These are phyloP conservation scores for Phalaenopsis equestris DNA, from an alignment of 106 monocot genomes.

Conservation along the genomic window DNA sequence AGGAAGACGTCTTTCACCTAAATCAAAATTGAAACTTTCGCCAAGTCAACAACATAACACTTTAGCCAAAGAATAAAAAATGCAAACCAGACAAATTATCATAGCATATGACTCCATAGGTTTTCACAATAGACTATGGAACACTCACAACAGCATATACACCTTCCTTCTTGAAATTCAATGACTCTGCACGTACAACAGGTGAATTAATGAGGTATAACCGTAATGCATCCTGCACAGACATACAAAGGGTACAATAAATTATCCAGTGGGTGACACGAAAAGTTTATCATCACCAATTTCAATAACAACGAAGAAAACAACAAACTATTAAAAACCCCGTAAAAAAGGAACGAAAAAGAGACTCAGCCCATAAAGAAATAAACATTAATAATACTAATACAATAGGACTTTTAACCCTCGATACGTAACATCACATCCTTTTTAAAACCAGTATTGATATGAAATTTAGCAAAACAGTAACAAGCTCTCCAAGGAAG, in stretches of 20 bases:
- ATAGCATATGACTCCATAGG: neutral
- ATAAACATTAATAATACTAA: neutral
- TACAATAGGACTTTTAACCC: neutral
- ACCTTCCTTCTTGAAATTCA: slow-evolving; percentile 86
- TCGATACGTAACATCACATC: neutral
- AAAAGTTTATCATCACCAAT: neutral
- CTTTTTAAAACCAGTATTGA: neutral
- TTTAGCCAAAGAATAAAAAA: neutral
- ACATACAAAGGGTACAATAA: neutral
- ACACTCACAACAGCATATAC: slow-evolving; percentile 85
- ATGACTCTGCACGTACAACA: slow-evolving; percentile 87
- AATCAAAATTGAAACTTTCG: slow-evolving; percentile 13
- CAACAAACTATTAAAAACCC: neutral
- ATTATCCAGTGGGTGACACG: neutral
- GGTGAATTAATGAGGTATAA: slow-evolving; percentile 94
- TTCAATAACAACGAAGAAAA: neutral
- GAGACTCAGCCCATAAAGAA: neutral
- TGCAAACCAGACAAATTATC: neutral
- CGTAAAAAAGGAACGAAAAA: neutral
- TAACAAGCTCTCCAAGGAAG: neutral
- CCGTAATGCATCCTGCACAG: slow-evolving; percentile 81
- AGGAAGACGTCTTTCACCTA: slow-evolving; percentile 99
- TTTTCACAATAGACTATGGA: neutral
- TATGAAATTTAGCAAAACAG: neutral
- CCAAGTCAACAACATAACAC: neutral